Evolutionary conservation across 345 rosid species (phyloP).

Genomic region (Physaria fendleri): DNA sequence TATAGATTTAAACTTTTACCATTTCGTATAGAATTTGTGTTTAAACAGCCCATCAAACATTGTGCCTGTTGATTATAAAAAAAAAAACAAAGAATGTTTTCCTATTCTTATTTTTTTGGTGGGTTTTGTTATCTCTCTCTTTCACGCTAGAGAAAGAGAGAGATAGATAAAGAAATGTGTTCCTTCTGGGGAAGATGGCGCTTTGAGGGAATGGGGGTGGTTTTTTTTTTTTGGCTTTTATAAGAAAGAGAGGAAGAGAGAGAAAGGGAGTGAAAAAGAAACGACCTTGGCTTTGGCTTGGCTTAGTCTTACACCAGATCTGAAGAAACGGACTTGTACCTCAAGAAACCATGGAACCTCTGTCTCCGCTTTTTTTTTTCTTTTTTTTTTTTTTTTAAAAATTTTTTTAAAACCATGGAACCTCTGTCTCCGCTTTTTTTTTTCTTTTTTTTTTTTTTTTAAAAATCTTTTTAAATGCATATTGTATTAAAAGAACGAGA

Average conservation of each 20-base stretch:
- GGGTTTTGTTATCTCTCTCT: constrained; percentile 25
- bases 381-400: too few relatives aligned
- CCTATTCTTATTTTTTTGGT: not conserved
- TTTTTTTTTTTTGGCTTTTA: not conserved
- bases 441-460: too few relatives aligned
- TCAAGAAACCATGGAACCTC: constrained; percentile 17
- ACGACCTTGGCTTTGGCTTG: constrained; percentile 12
- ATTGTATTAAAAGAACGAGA: too few relatives aligned
- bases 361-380: constrained; percentile 19
- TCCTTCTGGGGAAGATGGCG: constrained; percentile 7
- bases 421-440: constrained; percentile 17
- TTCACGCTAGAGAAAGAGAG: constrained; percentile 30
- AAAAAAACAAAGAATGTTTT: not conserved
- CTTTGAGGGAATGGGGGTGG: not conserved
- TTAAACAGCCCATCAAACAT: constrained; percentile 22
- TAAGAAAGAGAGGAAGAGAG: not conserved
- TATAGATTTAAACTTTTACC: not conserved
- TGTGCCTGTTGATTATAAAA: not conserved
- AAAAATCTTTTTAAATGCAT: too few relatives aligned
- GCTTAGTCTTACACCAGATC: constrained; percentile 25
- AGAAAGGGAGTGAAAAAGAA: constrained; percentile 8
- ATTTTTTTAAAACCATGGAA: constrained; percentile 19
- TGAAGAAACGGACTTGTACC: constrained; percentile 29
- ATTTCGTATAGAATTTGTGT: constrained; percentile 29
- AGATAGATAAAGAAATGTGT: constrained; percentile 20